Conservation (phyloP, 768 basidiomycete genomes). For the Nidula microcarpa region DNA sequence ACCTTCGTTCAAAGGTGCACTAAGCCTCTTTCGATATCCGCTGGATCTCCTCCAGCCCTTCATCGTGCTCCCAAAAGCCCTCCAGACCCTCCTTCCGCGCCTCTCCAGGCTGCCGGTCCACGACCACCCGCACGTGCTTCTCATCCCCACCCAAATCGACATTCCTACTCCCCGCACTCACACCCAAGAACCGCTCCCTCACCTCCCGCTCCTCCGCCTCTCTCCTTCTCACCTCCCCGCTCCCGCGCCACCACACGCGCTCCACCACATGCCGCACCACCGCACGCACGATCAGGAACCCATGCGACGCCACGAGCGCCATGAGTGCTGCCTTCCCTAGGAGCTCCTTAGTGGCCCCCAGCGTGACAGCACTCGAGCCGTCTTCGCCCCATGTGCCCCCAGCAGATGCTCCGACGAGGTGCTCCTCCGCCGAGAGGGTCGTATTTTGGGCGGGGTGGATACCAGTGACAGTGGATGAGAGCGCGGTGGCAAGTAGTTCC, state of each 20-base stretch:
- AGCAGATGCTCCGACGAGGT: conserved; percentile 12
- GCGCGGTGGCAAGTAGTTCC: conserved; percentile 7
- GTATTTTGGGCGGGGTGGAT: conserved; percentile 1
- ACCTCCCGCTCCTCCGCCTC: conserved; percentile 51
- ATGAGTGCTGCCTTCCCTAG: conserved; percentile 66
- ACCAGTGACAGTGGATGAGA: conserved; percentile 12
- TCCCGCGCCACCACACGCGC: conserved; percentile 74
- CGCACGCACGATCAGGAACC: conserved; percentile 66
- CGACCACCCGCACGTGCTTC: conserved; percentile 18
- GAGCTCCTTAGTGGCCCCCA: conserved; percentile 43
- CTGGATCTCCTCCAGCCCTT: conserved; percentile 70
- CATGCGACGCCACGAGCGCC: conserved; percentile 83
- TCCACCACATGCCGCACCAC: conserved; percentile 68
- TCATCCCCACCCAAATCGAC: conserved; percentile 1
- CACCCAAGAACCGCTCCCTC: conserved; percentile 33
- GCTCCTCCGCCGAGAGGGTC: conserved; percentile 10
- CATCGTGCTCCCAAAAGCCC: conserved; percentile 70
- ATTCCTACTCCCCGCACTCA: background rate
- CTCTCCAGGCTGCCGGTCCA: conserved; percentile 15
- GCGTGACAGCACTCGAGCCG: conserved; percentile 11
- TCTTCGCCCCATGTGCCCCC: conserved; percentile 18
- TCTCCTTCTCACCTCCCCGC: conserved; percentile 57
- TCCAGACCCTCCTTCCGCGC: conserved; percentile 19
- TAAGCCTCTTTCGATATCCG: conserved; percentile 57
- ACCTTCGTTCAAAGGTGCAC: too few species aligned